Base-by-base conservation (phyloP, 306 rosid species). In the Vigna nakashimae region DNA sequence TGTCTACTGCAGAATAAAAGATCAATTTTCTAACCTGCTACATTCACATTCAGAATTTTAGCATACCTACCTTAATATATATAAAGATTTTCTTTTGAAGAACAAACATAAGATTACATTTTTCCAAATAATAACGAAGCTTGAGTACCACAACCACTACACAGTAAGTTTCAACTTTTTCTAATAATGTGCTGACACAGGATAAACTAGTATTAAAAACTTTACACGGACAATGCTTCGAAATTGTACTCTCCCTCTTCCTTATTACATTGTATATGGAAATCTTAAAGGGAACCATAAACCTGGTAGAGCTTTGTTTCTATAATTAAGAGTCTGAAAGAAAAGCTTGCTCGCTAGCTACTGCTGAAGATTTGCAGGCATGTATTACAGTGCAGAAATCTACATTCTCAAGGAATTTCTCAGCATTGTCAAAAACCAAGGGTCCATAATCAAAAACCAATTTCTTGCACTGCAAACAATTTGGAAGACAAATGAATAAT, bases 361-460 rank as follows among this genome's bases (percentile, higher is more conserved):
- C 55, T 18, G 24, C 32, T 17, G 77, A 36, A 6, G 75, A 76
- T 56, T 84, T 82, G 82, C 96, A 95, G 55, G 98, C 96, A 72
- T 89, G 96, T 52, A 92, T 73, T 13, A 79, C 77, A 12, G 72
- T 82, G 92, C 99, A 92, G 78, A 95, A 65, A 73, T 95, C 94
- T 36, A 83, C 80, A 10, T 72, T 78, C 77, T 91, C 97, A 6
- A 95, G 87, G 81, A 88, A 82, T 84, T 91, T 89, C 89, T 91
- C 91, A 28, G 96, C 91, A 81, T 91, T 90, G 49, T 80, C 66
- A 45, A 91, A 78, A 53, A 90, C 16, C 34, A 88, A 50, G 7
- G 97, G 94, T 69, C 96, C 97, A 67, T 88, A 95, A 81, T 91
- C 81, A 52, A 92, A 89, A 28, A 92, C 94, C 18, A 89, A 11